Evolutionary conservation across 2,329 filamentous ascomycete genomes (phyloP).

Genomic region (Pleoardoris graminearum): DNA sequence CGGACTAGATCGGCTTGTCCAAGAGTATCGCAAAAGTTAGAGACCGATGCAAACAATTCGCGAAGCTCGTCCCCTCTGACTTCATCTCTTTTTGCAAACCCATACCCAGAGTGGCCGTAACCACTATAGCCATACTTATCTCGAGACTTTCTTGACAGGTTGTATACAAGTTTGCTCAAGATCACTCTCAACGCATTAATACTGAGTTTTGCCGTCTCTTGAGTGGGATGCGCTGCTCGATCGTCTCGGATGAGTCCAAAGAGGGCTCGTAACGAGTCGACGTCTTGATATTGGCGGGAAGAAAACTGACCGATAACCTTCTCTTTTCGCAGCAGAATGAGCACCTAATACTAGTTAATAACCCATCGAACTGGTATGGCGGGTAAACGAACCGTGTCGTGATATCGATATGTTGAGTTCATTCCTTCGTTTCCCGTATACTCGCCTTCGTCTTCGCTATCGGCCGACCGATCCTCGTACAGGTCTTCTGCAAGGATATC

Average conservation of each 20-base stretch:
- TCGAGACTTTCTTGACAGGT: background rate
- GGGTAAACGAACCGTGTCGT: constrained; percentile 25
- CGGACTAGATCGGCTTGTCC: background rate
- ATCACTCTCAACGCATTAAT: background rate
- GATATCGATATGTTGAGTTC: constrained; percentile 29
- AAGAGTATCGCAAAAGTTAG: background rate
- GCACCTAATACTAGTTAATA: constrained; percentile 4
- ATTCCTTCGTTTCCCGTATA: constrained; percentile 34
- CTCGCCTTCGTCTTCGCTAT: constrained; percentile 32
- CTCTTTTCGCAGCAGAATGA: constrained; percentile 10
- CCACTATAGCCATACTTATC: background rate
- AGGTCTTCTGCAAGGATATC: constrained; percentile 20
- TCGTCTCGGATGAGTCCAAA: constrained; percentile 3
- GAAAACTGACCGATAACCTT: background rate
- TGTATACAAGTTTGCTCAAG: background rate
- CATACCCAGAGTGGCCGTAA: background rate
- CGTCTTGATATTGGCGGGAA: background rate
- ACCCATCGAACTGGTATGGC: background rate
- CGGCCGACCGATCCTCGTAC: constrained; percentile 25
- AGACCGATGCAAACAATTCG: background rate
- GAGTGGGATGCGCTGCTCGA: background rate
- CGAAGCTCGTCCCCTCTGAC: background rate
- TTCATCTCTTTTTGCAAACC: background rate
- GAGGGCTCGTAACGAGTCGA: background rate
- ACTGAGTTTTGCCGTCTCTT: background rate